Percentiles rank a stretch among this genome's conserved stretches.
Evolutionary conservation across 305 asterid genomes (phyloP).

Genomic region (Vinca major): DNA sequence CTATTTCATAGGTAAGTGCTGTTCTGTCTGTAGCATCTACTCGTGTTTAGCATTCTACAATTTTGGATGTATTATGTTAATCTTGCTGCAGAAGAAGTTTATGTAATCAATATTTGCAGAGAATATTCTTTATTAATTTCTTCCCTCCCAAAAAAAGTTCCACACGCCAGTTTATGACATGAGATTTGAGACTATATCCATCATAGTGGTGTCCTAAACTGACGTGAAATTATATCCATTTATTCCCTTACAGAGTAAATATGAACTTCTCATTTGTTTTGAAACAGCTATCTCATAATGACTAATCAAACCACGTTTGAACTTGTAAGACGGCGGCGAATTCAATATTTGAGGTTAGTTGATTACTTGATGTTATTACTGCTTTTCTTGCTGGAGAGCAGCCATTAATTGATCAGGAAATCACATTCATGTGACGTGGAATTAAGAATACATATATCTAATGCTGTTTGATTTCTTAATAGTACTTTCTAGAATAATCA

Average conservation of each 20-base stretch:
- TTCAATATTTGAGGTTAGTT: conserved; percentile 68
- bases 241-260: background rate
- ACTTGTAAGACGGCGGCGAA: conserved; percentile 80
- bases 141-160: background rate
- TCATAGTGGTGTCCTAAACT: too few species aligned
- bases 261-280: conserved; percentile 15
- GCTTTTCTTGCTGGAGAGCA: background rate
- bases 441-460: background rate
- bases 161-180: background rate
- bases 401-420: background rate
- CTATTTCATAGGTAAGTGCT: conserved; percentile 65
- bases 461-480: background rate
- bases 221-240: too few species aligned
- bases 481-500: background rate
- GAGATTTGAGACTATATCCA: background rate
- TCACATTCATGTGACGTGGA: background rate
- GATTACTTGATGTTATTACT: conserved; percentile 3
- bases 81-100: background rate
- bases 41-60: background rate
- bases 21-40: background rate
- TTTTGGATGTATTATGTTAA: background rate
- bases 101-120: background rate
- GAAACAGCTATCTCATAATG: conserved; percentile 70
- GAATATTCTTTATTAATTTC: background rate
- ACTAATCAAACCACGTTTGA: conserved; percentile 94